phyloP scores from a whole-genome alignment of 495 filamentous ascomycete species.

The Lineolata rhizophorae region DNA sequence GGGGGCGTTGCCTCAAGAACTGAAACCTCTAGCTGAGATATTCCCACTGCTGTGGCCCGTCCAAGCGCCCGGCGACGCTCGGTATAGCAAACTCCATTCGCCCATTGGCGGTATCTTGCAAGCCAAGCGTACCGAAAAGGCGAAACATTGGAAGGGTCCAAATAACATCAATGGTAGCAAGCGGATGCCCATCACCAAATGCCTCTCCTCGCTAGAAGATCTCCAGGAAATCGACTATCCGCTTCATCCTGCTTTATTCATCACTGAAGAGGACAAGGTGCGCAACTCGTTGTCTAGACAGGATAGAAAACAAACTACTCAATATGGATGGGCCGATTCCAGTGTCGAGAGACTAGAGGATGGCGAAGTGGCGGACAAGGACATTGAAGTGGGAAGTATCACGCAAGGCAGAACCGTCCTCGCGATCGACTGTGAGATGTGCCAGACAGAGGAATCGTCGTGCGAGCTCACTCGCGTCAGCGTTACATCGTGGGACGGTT shows the following conservation, averaged over 20 bases:
- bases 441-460: conserved; percentile 49
- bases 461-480: conserved; percentile 76
- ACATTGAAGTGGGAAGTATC: conserved; percentile 60
- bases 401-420: conserved; percentile 66
- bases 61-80: conserved; percentile 63
- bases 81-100: conserved; percentile 56
- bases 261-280: conserved; percentile 21
- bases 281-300: conserved; percentile 25
- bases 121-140: conserved; percentile 24
- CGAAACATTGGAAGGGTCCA: conserved; percentile 36
- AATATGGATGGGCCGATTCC: conserved; percentile 77
- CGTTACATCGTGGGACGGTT: conserved; percentile 66
- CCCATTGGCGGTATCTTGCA: conserved; percentile 57
- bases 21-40: conserved; percentile 56
- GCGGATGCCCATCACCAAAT: conserved; percentile 56
- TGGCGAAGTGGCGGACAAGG: conserved; percentile 38
- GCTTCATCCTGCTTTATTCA: conserved; percentile 49
- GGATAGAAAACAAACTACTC: conserved; percentile 18
- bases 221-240: conserved; percentile 64
- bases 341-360: conserved; percentile 40
- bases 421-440: conserved; percentile 94
- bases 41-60: conserved; percentile 83
- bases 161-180: too few relatives aligned
- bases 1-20: conserved; percentile 33
- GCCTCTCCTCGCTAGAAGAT: conserved; percentile 46